Evolutionary conservation across 2,329 filamentous ascomycete species (phyloP), one percentile per base, ranked within the genome.

Genomic region (Dactylonectria macrodidyma): DNA sequence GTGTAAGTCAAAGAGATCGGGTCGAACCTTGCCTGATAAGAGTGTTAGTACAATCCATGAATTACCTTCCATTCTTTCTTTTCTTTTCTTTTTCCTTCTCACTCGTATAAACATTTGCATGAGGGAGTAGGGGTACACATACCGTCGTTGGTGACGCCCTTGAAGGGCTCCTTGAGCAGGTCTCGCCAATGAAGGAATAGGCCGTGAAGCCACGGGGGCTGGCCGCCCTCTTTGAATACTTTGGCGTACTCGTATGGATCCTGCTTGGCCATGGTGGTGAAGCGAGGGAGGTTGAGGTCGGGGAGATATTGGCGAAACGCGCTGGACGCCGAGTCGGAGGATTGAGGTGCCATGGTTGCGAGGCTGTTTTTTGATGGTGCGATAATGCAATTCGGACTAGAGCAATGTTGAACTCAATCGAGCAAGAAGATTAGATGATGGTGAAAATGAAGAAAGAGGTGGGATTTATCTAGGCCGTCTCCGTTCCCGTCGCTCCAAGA

Each of bases 101-200:
- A 7, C 26, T 30, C 7, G 4, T 7, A 30, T 30, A 30, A 30
- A 4, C 26, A 30, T 4, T 30, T 7, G 26, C 26, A 7, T 30
- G 26, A 7, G 26, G 26, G 26, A 30, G 26, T 30, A n/a, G 5
- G 8, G 41, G 3, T n/a, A 44, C 26, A 71, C 80, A 33, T 80
- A 86, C 92, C 92, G 70, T 94, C 90, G 11, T 80, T 89, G 0
- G 92, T 94, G 22, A 95, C 83, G 26, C 92, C 92, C 74, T 88
- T 90, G 78, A 89, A 94, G 0, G 92, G 92, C 79, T 93, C 91
- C 62, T 89, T 81, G 30, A 90, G 81, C 9, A 91, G 77, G 38
- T 86, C 81, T 56, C 83, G 77, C 89, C 90, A 91, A 75, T 90
- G 87, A 68, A 84, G 76, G 65, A 89, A 91, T 24, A 92, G 78